Percentiles rank a stretch among this genome's conserved stretches.
Conservation (phyloP, 1,284 basidiomycete genomes). For the Fomitopsis schrenkii region DNA sequence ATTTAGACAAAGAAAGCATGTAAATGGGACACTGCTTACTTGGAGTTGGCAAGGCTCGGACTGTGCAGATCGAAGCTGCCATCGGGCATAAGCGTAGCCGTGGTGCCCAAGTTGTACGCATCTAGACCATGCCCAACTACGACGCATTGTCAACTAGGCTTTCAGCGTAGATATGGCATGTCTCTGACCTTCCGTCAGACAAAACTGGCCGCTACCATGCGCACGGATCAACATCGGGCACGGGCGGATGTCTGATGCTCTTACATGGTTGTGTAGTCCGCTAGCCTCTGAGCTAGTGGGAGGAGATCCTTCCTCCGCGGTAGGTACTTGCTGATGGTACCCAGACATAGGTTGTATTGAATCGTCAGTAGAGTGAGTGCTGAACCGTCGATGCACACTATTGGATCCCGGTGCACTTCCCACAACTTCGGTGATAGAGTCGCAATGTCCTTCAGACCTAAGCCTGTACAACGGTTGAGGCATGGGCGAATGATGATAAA, state of each 20-base stretch:
- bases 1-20: too few species aligned
- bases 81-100: conserved; percentile 22
- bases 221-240: too few species aligned
- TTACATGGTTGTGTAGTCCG: conserved; percentile 23
- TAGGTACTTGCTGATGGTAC: conserved; percentile 28
- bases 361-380: conserved; percentile 34
- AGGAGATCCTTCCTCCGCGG: conserved; percentile 19
- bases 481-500: not conserved
- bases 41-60: conserved; percentile 20
- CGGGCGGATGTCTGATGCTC: conserved; percentile 5
- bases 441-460: conserved; percentile 31
- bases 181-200: conserved; percentile 26
- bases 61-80: conserved; percentile 30
- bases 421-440: conserved; percentile 34
- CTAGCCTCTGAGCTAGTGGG: conserved; percentile 12
- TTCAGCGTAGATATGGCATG: too few species aligned
- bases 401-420: conserved; percentile 34
- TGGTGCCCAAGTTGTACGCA: conserved; percentile 31
- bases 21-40: conserved; percentile 1
- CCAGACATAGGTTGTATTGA: conserved; percentile 38
- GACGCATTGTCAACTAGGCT: too few species aligned
- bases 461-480: conserved; percentile 14
- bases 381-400: conserved; percentile 32
- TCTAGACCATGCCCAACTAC: conserved; percentile 34
- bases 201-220: conserved; percentile 28